Evolutionary conservation across 140 eudicot species (phyloP), one percentile per base, ranked within the genome.

Genomic region (Anethum foeniculum): DNA sequence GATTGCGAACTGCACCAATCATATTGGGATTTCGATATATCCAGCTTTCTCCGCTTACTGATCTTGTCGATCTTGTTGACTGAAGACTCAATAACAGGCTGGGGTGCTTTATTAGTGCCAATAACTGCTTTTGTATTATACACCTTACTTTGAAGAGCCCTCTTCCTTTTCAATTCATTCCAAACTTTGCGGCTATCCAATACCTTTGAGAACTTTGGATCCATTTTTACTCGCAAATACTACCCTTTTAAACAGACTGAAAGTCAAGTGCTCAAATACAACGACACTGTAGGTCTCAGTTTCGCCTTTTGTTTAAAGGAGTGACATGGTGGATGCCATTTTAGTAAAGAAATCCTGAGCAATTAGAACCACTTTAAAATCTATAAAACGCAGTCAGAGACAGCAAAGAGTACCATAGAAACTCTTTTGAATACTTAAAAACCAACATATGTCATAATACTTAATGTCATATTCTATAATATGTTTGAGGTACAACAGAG

Each of bases 41-140:
- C 88, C 27, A 86, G 82, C 81, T 90, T 90, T 90, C 90, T 94
- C 79, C 97, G 88, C 81, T 94, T 94, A 58, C 85, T 85, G 71
- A 81, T 69, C 62, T 82, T 86, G 79, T 79, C 60, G 65, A 84
- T 68, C 62, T 82, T 86, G 79, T 79, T 68, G 73, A 84, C 71
- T 48, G 86, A 69, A 34, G 90, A 80, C 79, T 77, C 43, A 32
- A 67, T 30, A 32, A 30, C 74, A 67, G 74, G n/a, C 43, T 14
- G 74, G 7, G n/a, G 11, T 32, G 43, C 74, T 67, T 15, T 32
- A 13, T 28, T 32, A 67, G 85, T 47, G 79, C 82, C 27, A 85
- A 78, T 25, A 82, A 41, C 58, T 85, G 84, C 80, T 81, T 79
- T 84, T 41, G 71, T 46, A 47, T 78, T 44, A 76, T 82, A 78